Evolutionary conservation across 129 eudicot species (phyloP), one percentile per base, ranked within the genome.

Genomic region (Chrysanthemum makinoi): DNA sequence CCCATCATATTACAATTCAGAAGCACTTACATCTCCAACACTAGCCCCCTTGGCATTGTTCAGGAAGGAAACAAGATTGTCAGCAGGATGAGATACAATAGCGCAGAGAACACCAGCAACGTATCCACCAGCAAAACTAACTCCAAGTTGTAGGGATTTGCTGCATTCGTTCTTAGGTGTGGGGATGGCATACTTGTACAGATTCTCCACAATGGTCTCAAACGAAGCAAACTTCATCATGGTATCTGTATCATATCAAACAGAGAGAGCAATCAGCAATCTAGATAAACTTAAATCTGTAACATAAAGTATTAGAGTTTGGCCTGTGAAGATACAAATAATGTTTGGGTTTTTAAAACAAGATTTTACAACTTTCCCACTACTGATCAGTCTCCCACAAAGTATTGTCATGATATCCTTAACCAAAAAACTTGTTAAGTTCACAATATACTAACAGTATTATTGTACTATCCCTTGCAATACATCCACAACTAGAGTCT

Each of bases 221-320:
- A 93, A 93, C 2, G 98, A 89, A 15, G 98, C 98, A 85, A 93
- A 93, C 81, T 93, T 93, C 98, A 93, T 89, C 98, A 93, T 93
- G 30, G 98, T 93, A 74, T 93, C 98, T 89, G 91, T 35, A 60
- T 70, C 0, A 80, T 55, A 63, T 68, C 28, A 81, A 81, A 62
- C 57, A 63, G 33, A 26, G n/a, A 72, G 60, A 81, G 30, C 57
- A 67, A 10, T 39, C 46, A 39, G 46, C 46, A 39, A 39, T 8
- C 10, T 0, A 39, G 46, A 39, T 39, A 39, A 7, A 7, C 10
- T 39, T 39, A 39, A 7, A 39, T 39, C 10, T 39, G 10, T 39
- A 1, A 39, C 46, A 35, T 2, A 39, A 8, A 39, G 46, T 39
- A 5, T 39, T 7, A 6, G 6, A 39, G 46, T 39, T 39, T 39